phyloP scores from a whole-genome alignment of 2,329 filamentous ascomycete species.

The Stemphylium beticola region DNA sequence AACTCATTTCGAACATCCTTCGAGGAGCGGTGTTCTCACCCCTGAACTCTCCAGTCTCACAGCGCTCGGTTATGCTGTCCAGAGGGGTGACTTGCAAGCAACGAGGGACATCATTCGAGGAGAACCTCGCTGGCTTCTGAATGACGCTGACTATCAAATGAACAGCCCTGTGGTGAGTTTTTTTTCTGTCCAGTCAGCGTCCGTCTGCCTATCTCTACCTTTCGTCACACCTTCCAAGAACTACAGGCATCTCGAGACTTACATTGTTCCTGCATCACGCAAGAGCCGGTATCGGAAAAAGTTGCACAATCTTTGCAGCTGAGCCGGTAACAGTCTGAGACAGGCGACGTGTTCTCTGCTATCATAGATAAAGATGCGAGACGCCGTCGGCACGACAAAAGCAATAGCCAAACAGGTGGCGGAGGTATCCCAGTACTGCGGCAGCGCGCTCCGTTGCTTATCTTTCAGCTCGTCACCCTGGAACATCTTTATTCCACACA shows the following conservation, averaged over 20 bases:
- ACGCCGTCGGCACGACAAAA: conserved; percentile 34
- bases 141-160: conserved; percentile 79
- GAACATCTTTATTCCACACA: conserved; percentile 32
- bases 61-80: conserved; percentile 79
- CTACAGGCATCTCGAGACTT: conserved; percentile 9
- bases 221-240: conserved; percentile 22
- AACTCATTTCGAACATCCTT: conserved; percentile 78
- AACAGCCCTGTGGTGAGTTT: conserved; percentile 67
- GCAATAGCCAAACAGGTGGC: conserved; percentile 31
- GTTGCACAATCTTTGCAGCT: conserved; percentile 18
- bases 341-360: conserved; percentile 29
- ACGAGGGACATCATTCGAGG: conserved; percentile 71
- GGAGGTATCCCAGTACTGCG: conserved; percentile 27
- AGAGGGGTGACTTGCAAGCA: conserved; percentile 69
- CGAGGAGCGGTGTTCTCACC: conserved; percentile 60
- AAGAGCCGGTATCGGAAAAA: conserved; percentile 37
- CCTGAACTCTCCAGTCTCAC: conserved; percentile 71
- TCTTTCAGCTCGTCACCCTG: conserved; percentile 33
- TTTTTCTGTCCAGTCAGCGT: conserved; percentile 29
- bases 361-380: conserved; percentile 36
- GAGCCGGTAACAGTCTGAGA: conserved; percentile 24
- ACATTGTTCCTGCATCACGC: conserved; percentile 16
- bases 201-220: conserved; percentile 28
- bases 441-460: conserved; percentile 35
- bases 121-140: conserved; percentile 71